Conservation (phyloP, 2,329 filamentous ascomycete species). For the Pezizomycotina sp. region DNA sequence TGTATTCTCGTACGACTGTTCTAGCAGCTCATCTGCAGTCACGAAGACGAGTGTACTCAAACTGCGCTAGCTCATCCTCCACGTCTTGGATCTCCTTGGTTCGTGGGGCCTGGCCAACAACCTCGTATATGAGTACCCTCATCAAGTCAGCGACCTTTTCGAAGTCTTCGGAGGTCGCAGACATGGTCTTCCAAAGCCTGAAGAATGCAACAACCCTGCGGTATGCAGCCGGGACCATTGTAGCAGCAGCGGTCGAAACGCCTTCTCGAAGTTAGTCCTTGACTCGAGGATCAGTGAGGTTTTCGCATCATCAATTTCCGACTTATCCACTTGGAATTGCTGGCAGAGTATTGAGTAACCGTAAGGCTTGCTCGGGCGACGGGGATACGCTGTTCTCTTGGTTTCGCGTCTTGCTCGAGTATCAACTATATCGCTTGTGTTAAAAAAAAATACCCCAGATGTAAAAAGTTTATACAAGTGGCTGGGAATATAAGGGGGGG, state of each 20-base stretch:
- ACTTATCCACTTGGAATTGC: conserved; percentile 83
- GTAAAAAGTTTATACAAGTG: no score
- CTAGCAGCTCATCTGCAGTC: conserved; percentile 86
- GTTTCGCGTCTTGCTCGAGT: conserved; percentile 67
- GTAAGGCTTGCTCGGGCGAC: conserved; percentile 73
- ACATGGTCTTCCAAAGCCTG: conserved; percentile 79
- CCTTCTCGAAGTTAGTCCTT: conserved; percentile 60
- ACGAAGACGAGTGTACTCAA: conserved; percentile 61
- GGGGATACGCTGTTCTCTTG: conserved; percentile 59
- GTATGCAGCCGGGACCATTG: conserved; percentile 89
- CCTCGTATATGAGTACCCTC: conserved; percentile 74
- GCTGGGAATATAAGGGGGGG: no score
- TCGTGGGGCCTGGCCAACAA: conserved; percentile 65
- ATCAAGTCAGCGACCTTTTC: conserved; percentile 84
- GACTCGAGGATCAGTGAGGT: conserved; percentile 59
- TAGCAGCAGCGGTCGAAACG: conserved; percentile 73
- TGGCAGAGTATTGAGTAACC: conserved; percentile 82
- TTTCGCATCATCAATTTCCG: conserved; percentile 61
- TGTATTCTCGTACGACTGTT: conserved; percentile 79
- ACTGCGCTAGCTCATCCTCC: conserved; percentile 74
- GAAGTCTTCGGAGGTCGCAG: conserved; percentile 71
- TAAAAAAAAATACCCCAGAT: no score
- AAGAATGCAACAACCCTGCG: conserved; percentile 76
- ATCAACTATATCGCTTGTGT: no score
- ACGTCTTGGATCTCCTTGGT: conserved; percentile 73